A percentile compares a stretch with the other conserved stretches of the same genome.
Conservation (phyloP, 2,329 filamentous ascomycete species). For the Alternaria gaisen region DNA sequence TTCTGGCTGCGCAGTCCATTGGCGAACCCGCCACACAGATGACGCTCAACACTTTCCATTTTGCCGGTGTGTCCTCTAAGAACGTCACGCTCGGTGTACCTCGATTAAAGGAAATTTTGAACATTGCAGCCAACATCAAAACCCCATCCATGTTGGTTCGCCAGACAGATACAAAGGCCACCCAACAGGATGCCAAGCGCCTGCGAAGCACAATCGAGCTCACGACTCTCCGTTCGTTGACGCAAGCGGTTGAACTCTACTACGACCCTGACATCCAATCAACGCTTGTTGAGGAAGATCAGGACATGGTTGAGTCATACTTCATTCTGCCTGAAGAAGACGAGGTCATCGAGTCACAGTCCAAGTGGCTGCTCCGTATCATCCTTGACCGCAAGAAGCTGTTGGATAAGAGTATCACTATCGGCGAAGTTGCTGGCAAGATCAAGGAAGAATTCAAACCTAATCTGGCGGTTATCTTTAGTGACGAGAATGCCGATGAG, state of each 20-base stretch:
- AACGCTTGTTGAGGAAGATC: constrained; percentile 86
- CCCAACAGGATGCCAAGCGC: constrained; percentile 82
- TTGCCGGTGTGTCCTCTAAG: constrained; percentile 99
- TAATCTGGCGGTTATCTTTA: constrained; percentile 88
- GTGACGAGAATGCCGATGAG: constrained; percentile 96
- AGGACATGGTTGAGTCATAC: constrained; percentile 95
- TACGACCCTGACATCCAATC: constrained; percentile 90
- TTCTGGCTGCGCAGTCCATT: constrained; percentile 96
- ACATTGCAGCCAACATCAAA: constrained; percentile 97
- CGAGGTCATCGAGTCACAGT: constrained; percentile 71
- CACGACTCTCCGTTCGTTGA: constrained; percentile 90
- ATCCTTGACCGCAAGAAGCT: constrained; percentile 92
- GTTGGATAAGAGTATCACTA: constrained; percentile 90
- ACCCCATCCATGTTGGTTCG: constrained; percentile 97
- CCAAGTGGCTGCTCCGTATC: constrained; percentile 94
- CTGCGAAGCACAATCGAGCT: constrained; percentile 92
- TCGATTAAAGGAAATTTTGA: constrained; percentile 98
- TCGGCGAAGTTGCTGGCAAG: constrained; percentile 87
- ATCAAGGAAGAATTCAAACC: constrained; percentile 86
- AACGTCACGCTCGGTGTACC: constrained; percentile 99
- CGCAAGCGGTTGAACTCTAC: constrained; percentile 92
- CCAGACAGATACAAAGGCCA: constrained; percentile 67
- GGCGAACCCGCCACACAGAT: constrained; percentile 99
- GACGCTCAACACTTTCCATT: constrained; percentile 99
- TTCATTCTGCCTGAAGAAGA: constrained; percentile 89